phyloP scores from a whole-genome alignment of 805 yeast species.

The Ascoidea asiatica region DNA sequence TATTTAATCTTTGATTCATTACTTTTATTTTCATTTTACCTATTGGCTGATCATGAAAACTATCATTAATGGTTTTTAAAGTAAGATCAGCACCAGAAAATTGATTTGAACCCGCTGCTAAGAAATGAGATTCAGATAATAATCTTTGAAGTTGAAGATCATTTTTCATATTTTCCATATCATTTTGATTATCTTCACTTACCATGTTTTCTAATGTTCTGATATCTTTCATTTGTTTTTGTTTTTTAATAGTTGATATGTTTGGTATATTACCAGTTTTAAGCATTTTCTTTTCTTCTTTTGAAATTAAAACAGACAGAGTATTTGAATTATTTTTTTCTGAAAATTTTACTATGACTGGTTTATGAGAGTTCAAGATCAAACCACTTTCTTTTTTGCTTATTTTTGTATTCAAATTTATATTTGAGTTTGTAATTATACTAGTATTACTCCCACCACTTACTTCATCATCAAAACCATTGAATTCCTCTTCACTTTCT shows the following conservation, averaged over 20 bases:
- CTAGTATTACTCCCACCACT: conserved; percentile 13
- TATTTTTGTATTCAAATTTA: conserved; percentile 8
- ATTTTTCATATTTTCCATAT: conserved; percentile 44
- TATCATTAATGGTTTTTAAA: conserved; percentile 40
- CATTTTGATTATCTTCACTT: conserved; percentile 19
- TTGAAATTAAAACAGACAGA: conserved; percentile 14
- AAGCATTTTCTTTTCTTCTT: conserved; percentile 36
- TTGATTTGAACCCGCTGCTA: conserved; percentile 16
- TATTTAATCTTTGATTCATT: conserved; percentile 40
- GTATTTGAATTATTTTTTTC: not conserved
- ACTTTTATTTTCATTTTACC: conserved; percentile 62
- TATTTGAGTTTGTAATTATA: conserved; percentile 10
- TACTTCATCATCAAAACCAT: conserved; percentile 16
- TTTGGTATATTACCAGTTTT: conserved; percentile 52
- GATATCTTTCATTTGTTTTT: conserved; percentile 23
- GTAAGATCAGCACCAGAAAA: conserved; percentile 61
- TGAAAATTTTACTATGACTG: conserved; percentile 23
- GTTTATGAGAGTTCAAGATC: no score
- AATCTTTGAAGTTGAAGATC: conserved; percentile 65
- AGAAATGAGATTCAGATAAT: conserved; percentile 57
- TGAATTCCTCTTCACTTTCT: conserved; percentile 11
- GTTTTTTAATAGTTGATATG: conserved; percentile 16
- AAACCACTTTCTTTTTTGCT: conserved; percentile 3
- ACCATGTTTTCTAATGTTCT: conserved; percentile 14
- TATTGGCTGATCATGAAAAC: conserved; percentile 35